These are phyloP conservation scores for Chlorella sp. DNA, from an alignment of 139 green algal genomes.

Conservation along the genomic window DNA sequence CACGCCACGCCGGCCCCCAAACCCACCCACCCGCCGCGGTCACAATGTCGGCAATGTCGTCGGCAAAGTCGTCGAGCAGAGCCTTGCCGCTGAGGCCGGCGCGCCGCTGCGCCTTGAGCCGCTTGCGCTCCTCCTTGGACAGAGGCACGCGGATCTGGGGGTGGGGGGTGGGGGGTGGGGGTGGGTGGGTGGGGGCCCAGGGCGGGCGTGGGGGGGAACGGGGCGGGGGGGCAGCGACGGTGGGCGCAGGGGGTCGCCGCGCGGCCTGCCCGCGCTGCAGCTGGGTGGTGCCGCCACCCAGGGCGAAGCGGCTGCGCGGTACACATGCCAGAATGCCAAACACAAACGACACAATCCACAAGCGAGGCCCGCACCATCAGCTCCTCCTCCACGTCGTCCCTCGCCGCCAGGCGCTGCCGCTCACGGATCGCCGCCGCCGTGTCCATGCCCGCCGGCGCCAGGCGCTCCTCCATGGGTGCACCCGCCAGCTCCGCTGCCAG, in stretches of 20 bases:
- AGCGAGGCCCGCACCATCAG: constrained; percentile 64
- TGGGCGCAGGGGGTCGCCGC: background rate
- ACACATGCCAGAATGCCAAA: background rate
- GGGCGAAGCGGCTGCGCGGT: too few relatives aligned
- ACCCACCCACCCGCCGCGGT: constrained; percentile 24
- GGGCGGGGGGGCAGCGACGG: background rate
- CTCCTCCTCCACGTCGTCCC: constrained; percentile 87
- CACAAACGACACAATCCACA: background rate
- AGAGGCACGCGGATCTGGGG: constrained; percentile 73
- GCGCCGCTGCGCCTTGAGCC: constrained; percentile 61
- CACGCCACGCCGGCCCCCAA: too few relatives aligned
- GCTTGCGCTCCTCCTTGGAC: constrained; percentile 79
- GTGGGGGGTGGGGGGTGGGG: background rate
- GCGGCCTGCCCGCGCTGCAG: background rate
- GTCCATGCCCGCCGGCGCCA: constrained; percentile 37
- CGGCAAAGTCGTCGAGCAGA: constrained; percentile 91
- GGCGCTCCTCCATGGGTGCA: constrained; percentile 81
- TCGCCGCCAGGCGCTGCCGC: constrained; percentile 67
- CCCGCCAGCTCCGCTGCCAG: constrained; percentile 73
- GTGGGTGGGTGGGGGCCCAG: background rate
- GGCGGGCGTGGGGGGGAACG: background rate
- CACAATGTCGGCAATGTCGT: constrained; percentile 90
- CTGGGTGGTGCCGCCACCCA: background rate
- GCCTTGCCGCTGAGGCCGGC: constrained; percentile 45
- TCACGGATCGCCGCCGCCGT: constrained; percentile 53